phyloP scores from a whole-genome alignment of 768 basidiomycete species.

The Floccularia luteovirens region DNA sequence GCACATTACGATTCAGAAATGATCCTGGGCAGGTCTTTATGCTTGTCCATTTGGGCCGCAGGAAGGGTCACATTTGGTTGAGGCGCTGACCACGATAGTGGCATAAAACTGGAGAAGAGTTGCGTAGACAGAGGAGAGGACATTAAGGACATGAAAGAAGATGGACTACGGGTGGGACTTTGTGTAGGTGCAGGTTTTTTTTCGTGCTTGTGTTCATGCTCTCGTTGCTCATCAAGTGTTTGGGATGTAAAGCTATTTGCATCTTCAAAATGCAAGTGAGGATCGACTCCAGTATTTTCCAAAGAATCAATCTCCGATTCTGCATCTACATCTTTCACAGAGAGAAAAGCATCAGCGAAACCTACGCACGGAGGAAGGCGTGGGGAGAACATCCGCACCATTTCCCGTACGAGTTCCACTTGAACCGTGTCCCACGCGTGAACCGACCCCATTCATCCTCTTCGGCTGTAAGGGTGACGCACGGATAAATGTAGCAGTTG shows the following conservation, averaged over 20 bases:
- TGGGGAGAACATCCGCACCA: conserved; percentile 58
- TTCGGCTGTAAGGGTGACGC: conserved; percentile 34
- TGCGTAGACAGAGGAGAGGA: conserved; percentile 45
- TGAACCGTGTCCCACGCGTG: no score
- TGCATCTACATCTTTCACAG: conserved; percentile 34
- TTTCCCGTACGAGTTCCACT: conserved; percentile 25
- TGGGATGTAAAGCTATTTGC: conserved; percentile 30
- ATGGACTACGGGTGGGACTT: conserved; percentile 8
- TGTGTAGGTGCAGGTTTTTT: not conserved
- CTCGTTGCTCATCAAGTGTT: not conserved
- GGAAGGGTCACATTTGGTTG: conserved; percentile 11
- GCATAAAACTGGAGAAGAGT: conserved; percentile 54
- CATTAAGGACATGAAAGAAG: conserved; percentile 40
- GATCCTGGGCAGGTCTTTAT: conserved; percentile 2
- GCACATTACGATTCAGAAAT: conserved; percentile 1
- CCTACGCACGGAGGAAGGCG: conserved; percentile 46
- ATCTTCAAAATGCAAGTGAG: conserved; percentile 16
- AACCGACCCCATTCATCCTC: conserved; percentile 16
- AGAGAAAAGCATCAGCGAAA: conserved; percentile 40
- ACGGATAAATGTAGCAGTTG: conserved; percentile 34
- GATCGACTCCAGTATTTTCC: no score
- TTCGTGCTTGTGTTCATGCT: not conserved
- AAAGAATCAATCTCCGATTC: conserved; percentile 17
- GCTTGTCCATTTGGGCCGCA: conserved; percentile 6
- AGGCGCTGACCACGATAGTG: conserved; percentile 36